Conservation (phyloP, 148 eudicot species). For the Arctostaphylos glauca region DNA sequence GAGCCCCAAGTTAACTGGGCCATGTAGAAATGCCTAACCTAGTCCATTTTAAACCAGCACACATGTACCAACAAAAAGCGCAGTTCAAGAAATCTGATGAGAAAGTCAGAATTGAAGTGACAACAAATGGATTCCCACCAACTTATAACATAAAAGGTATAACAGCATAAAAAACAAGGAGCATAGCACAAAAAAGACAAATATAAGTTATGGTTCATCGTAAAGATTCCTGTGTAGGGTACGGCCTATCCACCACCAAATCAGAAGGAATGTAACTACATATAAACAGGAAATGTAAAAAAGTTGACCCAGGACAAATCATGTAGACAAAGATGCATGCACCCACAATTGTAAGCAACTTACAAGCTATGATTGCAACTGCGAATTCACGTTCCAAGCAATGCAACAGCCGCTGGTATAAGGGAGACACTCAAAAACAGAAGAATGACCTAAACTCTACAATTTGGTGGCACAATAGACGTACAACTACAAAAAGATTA, state of each 20-base stretch:
- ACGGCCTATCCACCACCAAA: background rate
- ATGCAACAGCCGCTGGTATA: background rate
- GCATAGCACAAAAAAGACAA: background rate
- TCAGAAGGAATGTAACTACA: background rate
- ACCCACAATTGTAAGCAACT: background rate
- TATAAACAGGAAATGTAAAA: background rate
- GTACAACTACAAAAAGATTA: background rate
- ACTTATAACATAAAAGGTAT: background rate
- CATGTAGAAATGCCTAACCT: background rate
- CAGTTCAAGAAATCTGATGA: background rate
- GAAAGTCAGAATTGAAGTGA: background rate
- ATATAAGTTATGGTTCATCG: background rate
- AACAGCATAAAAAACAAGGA: background rate
- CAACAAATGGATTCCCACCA: background rate
- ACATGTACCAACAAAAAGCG: background rate
- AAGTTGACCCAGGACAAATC: background rate
- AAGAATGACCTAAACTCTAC: background rate
- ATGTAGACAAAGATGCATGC: background rate
- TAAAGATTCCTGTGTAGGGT: background rate
- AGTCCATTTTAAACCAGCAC: background rate
- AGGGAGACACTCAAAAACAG: background rate
- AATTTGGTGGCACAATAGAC: background rate
- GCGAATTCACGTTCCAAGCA: background rate
- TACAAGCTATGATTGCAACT: background rate
- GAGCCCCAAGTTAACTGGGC: background rate